These are phyloP conservation scores for Penicillium glabrum DNA, from an alignment of 2,329 filamentous ascomycete species.

Conservation along the genomic window DNA sequence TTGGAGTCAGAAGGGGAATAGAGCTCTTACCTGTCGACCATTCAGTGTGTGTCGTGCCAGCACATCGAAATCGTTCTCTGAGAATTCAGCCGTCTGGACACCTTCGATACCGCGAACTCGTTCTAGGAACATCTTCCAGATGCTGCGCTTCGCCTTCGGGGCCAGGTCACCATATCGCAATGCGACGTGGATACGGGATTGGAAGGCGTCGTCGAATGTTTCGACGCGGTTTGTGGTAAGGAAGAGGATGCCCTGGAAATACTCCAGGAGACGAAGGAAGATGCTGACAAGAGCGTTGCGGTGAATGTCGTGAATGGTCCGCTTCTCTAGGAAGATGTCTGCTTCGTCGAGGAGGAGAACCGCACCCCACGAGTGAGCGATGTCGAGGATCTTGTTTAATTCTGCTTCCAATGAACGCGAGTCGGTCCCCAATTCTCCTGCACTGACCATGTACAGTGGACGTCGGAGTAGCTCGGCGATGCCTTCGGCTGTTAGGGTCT, in stretches of 20 bases:
- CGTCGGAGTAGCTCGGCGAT: conserved; percentile 81
- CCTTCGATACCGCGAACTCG: conserved; percentile 67
- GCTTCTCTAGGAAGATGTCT: conserved; percentile 79
- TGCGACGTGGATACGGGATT: conserved; percentile 82
- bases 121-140: conserved; percentile 83
- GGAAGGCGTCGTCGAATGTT: conserved; percentile 89
- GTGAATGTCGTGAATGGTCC: conserved; percentile 78
- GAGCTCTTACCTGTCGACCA: conserved; percentile 58
- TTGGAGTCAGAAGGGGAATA: not conserved
- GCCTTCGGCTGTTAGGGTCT: conserved; percentile 83
- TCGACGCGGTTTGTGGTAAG: conserved; percentile 83
- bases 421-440: conserved; percentile 79
- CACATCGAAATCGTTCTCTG: conserved; percentile 64
- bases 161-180: conserved; percentile 76
- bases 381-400: conserved; percentile 79
- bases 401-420: conserved; percentile 71
- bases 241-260: conserved; percentile 89
- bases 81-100: conserved; percentile 47
- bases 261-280: conserved; percentile 83
- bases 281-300: conserved; percentile 84
- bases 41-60: conserved; percentile 70
- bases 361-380: conserved; percentile 82
- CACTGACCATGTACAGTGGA: conserved; percentile 79
- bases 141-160: conserved; percentile 68
- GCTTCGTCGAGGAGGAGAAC: conserved; percentile 84